Evolutionary conservation across 2,329 filamentous ascomycete genomes (phyloP), one percentile per base, ranked within the genome.

Genomic region (Fusarium camptoceras): DNA sequence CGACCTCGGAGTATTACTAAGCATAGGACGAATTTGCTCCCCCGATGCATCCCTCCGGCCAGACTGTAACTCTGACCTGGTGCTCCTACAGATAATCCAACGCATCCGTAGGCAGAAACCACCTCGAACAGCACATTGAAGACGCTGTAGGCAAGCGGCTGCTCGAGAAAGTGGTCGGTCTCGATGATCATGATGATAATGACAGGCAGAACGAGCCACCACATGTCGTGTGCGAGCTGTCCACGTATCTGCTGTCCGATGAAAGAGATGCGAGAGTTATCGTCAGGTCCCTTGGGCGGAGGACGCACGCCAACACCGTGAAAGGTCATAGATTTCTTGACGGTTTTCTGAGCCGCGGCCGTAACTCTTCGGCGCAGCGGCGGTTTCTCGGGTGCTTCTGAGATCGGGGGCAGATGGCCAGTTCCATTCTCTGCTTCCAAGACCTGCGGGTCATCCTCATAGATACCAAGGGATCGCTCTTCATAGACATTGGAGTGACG

Each of bases 401-500:
- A 73, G 39, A 78, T 77, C 3, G 60, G 64, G 22, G 66, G 70
- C n/a, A 72, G 55, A n/a, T 48, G 15, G 3, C 37, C 34, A 18
- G 59, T 66, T 11, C 54, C 50, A 22, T 63, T 55, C 16, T 75
- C 67, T 25, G 74, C 75, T 24, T 76, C 75, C 24, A 78, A 73
- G 24, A 73, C 39, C 41, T 75, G 63, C 30, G 69, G 68, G 22
- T 79, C 79, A 25, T 82, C 79, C 43, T 79, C 79, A 62, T 89
- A 88, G 31, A 90, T 86, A 0, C 89, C 89, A 3, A 92, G 81
- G 0, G 87, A 89, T 9, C 88, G 83, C 73, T 93, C 90, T 75
- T 92, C 90, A 74, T 93, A 93, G 30, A 91, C 87, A 73, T 92
- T 92, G 41, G 89, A 91, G 75, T 90, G 88, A 28, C 90, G 86